Percentiles rank a stretch among this genome's conserved stretches.
These are phyloP conservation scores for Myriosclerotinia duriaeana DNA, from an alignment of 2,329 filamentous ascomycete genomes.

Conservation along the genomic window DNA sequence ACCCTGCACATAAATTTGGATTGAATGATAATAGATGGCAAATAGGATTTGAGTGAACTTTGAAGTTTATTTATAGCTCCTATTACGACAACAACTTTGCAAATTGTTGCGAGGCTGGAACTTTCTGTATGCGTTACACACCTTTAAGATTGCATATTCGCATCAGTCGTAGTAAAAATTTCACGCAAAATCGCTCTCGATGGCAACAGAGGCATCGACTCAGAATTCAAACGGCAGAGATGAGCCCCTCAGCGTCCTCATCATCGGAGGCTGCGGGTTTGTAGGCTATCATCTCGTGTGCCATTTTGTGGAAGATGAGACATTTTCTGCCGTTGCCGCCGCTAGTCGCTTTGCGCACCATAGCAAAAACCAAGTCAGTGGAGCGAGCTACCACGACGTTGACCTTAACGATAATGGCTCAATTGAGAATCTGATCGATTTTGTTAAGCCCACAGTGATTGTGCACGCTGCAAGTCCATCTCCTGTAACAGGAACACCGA, in stretches of 20 bases:
- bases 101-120: not conserved
- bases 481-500: slow-evolving; percentile 9
- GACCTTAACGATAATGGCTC: slow-evolving; percentile 2
- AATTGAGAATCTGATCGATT: slow-evolving; percentile 7
- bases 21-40: not conserved
- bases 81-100: not conserved
- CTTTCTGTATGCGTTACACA: not conserved
- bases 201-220: not conserved
- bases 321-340: not conserved
- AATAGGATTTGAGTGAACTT: too few species aligned
- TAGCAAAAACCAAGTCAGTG: not conserved
- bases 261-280: slow-evolving; percentile 10
- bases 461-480: slow-evolving; percentile 16
- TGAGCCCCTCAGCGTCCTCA: not conserved
- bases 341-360: slow-evolving; percentile 9
- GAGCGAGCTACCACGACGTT: slow-evolving; percentile 8
- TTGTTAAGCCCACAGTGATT: not conserved
- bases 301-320: slow-evolving; percentile 1
- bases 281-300: slow-evolving; percentile 6
- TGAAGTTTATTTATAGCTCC: too few species aligned
- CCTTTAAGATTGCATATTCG: not conserved
- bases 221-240: not conserved
- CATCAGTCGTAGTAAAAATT: not conserved
- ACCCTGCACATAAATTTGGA: not conserved
- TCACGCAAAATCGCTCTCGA: not conserved